Percentiles rank a stretch among this genome's conserved stretches.
Evolutionary conservation across 2,329 filamentous ascomycete genomes (phyloP).

Genomic region (Harringtonia aguacate): DNA sequence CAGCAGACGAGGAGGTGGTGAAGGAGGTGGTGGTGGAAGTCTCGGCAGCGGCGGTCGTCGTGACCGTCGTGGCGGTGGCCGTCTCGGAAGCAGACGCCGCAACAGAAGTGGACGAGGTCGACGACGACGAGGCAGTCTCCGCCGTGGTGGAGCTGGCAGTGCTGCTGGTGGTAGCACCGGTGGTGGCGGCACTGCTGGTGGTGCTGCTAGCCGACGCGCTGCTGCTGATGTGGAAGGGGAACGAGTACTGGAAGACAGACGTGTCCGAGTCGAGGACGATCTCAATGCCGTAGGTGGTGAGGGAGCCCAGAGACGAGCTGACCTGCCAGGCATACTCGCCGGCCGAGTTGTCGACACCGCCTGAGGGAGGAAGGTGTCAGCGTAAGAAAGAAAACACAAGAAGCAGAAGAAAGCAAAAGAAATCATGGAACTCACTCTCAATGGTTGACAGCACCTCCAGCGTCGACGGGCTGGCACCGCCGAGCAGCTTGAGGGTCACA

Average conservation of each 20-base stretch:
- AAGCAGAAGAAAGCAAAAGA: not conserved
- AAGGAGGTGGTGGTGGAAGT: not conserved
- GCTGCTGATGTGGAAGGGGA: conserved; percentile 43
- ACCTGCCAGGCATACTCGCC: conserved; percentile 41
- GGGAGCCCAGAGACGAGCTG: conserved; percentile 29
- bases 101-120: not conserved
- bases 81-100: no score
- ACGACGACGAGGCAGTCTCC: conserved; percentile 3
- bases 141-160: conserved; percentile 8
- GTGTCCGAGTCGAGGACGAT: conserved; percentile 37
- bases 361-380: conserved; percentile 19
- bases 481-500: conserved; percentile 43
- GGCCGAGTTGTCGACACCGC: conserved; percentile 31
- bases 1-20: not conserved
- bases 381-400: not conserved
- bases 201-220: conserved; percentile 5
- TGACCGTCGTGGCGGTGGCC: not conserved
- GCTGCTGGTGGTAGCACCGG: conserved; percentile 6
- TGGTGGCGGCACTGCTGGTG: conserved; percentile 10
- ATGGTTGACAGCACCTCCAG: conserved; percentile 32
- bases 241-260: conserved; percentile 48
- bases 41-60: not conserved
- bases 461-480: conserved; percentile 31
- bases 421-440: conserved; percentile 37
- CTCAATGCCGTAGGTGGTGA: conserved; percentile 46